Evolutionary conservation across 306 rosid species (phyloP), one percentile per base, ranked within the genome.

Genomic region (Lotus japonicus): DNA sequence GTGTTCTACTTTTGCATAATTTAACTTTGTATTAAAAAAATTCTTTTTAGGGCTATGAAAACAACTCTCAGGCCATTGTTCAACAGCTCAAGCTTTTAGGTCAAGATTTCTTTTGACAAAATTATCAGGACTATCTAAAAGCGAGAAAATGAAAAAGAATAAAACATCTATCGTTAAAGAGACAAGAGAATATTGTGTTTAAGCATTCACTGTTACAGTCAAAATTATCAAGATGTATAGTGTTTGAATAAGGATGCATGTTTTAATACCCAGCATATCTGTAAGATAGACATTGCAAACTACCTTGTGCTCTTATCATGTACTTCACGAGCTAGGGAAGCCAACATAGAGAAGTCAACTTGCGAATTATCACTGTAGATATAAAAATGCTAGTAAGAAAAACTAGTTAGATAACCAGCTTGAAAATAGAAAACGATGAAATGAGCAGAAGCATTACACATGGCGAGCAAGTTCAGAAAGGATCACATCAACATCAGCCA

Each of bases 301-400:
- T 84, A 88, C 96, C 92, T 58, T 11, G 63, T 16, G 69, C 92
- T 89, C 68, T 68, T 77, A 36, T 79, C 72, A 67, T 81, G 78
- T 66, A 81, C 23, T 66, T 70, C 72, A 14, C 21, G 76, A 63
- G 71, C 85, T 59, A 89, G 71, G 19, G 49, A 2, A 58, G 82
- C 68, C 84, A 83, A 53, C 69, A 50, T 73, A 41, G 48, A 11
- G 53, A 72, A 77, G 54, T 84, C 81, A 26, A 67, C 9, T 43
- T 58, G 73, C 15, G 74, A 17, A 15, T 16, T 45, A 33, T 85
- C 90, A 56, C 91, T 89, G 58, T 35, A 73, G 6, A 75, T 39
- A 64, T 13, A 62, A 13, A 38, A 26, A 18, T 13, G 66, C 13
- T 12, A 38, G 51, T 63, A 38, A 78, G 50, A 57, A 33, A 77